These are phyloP conservation scores for Cynara cardunculus DNA, from an alignment of 129 eudicot genomes.

Conservation along the genomic window DNA sequence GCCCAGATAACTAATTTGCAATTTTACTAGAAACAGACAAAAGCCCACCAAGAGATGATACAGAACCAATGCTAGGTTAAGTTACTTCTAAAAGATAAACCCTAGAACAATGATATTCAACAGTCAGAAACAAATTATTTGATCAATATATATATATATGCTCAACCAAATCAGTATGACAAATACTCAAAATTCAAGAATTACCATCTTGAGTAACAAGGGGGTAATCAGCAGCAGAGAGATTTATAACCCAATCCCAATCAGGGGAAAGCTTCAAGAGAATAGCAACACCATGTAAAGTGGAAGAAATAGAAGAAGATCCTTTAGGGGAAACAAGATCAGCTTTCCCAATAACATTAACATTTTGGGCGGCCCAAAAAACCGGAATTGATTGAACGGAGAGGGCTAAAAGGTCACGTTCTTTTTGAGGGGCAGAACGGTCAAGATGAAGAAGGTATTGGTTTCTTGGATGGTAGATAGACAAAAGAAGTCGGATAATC, in stretches of 20 bases:
- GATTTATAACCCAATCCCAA: constrained; percentile 96
- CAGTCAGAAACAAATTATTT: background rate
- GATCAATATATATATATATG: background rate
- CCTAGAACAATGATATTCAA: constrained; percentile 13
- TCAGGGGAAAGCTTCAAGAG: constrained; percentile 43
- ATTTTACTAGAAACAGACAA: background rate
- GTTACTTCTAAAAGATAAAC: background rate
- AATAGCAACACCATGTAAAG: constrained; percentile 78
- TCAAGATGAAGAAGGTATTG: constrained; percentile 77
- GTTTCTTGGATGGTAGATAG: constrained; percentile 81
- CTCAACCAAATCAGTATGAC: background rate
- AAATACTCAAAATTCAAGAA: background rate
- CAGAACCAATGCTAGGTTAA: background rate
- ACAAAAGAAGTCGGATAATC: constrained; percentile 55
- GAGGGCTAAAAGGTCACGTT: constrained; percentile 55
- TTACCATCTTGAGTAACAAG: constrained; percentile 97
- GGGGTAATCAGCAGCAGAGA: constrained; percentile 80
- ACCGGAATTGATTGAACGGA: constrained; percentile 44
- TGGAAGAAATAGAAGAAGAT: constrained; percentile 51
- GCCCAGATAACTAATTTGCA: background rate
- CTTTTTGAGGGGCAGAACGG: constrained; percentile 55
- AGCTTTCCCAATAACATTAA: constrained; percentile 66
- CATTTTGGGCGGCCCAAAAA: constrained; percentile 77
- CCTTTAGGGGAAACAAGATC: constrained; percentile 57
- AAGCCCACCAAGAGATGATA: background rate